phyloP scores from a whole-genome alignment of 2,329 filamentous ascomycete genomes.

The Metarhizium rileyi region DNA sequence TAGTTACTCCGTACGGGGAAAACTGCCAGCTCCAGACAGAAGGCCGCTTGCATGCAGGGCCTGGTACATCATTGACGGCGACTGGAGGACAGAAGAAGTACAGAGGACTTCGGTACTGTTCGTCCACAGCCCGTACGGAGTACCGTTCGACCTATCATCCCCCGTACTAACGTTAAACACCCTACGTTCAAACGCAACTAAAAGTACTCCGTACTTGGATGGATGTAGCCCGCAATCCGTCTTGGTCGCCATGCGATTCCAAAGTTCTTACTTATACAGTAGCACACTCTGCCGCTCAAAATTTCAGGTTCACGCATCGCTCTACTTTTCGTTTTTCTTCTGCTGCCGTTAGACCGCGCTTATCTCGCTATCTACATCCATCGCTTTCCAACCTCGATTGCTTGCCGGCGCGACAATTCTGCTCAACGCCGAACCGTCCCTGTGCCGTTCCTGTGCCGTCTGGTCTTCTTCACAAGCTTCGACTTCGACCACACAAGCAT shows the following conservation, averaged over 20 bases:
- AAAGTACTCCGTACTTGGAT: not conserved
- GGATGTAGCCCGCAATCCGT: not conserved
- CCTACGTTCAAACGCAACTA: no score
- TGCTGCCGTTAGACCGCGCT: not conserved
- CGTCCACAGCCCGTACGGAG: no score
- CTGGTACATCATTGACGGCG: no score
- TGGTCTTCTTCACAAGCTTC: no score
- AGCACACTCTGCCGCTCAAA: not conserved
- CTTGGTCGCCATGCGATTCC: not conserved
- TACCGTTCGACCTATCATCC: no score
- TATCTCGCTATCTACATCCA: not conserved
- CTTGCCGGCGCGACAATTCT: not conserved
- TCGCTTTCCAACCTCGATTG: not conserved
- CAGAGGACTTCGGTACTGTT: no score
- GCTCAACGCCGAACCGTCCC: not conserved
- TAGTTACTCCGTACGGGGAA: no score
- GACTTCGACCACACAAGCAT: not conserved
- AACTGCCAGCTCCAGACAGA: no score
- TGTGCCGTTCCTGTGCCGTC: not conserved
- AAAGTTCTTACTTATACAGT: no score
- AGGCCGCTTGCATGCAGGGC: no score
- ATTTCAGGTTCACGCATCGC: not conserved
- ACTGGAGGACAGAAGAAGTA: no score
- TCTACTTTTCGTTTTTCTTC: not conserved
- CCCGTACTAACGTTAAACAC: no score